Conservation (phyloP, 495 filamentous ascomycete genomes). For the Penicillium pancosmium region DNA sequence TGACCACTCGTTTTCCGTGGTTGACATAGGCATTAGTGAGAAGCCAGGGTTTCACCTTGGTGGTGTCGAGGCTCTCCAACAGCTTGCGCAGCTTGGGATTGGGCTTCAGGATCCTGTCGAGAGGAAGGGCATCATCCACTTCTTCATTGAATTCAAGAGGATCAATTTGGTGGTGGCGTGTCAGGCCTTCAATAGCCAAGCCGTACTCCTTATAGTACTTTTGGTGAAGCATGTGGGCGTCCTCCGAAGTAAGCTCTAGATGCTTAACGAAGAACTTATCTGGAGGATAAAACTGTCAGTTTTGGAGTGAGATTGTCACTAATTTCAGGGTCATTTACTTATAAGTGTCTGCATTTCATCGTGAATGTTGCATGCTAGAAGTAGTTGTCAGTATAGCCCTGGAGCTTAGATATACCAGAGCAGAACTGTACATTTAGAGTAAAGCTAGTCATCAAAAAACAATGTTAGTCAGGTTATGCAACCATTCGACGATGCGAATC, state of each 20-base stretch:
- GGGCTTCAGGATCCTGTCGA: conserved; percentile 79
- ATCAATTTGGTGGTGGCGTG: conserved; percentile 93
- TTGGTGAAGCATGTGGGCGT: conserved; percentile 79
- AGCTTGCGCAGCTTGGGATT: conserved; percentile 73
- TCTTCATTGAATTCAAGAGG: conserved; percentile 90
- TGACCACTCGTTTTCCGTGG: conserved; percentile 81
- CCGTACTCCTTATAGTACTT: conserved; percentile 96
- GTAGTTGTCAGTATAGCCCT: conserved; percentile 11
- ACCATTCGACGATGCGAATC: neutral
- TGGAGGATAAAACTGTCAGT: conserved; percentile 10
- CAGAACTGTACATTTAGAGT: conserved; percentile 49
- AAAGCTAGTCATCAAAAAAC: conserved; percentile 41
- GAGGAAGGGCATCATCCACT: conserved; percentile 93
- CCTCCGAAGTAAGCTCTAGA: conserved; percentile 68
- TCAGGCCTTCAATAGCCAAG: conserved; percentile 92
- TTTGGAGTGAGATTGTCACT: neutral
- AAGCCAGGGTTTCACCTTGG: conserved; percentile 86
- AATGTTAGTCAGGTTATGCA: conserved; percentile 13
- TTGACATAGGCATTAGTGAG: conserved; percentile 95
- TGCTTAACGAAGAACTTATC: conserved; percentile 83
- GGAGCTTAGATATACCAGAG: neutral
- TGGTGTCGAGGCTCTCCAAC: conserved; percentile 74
- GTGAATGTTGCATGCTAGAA: conserved; percentile 65
- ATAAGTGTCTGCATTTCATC: conserved; percentile 75
- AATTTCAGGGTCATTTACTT: conserved; percentile 30